These are phyloP conservation scores for Claviceps sp. DNA, from an alignment of 2,329 filamentous ascomycete species.

Conservation along the genomic window DNA sequence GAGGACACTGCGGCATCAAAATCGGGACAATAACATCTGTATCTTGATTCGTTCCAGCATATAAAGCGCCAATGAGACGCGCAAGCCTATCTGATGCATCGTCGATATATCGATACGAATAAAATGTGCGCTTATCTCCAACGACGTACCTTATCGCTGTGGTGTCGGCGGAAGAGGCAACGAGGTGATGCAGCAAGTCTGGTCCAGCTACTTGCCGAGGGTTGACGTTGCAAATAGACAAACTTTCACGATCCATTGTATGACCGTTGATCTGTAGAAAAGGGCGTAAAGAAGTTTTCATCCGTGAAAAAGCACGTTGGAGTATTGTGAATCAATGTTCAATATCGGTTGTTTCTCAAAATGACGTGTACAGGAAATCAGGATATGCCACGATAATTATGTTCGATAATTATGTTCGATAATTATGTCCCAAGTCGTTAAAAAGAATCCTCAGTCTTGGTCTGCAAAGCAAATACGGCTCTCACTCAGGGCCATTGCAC, in stretches of 20 bases:
- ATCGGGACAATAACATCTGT: constrained; percentile 52
- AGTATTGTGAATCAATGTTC: background rate
- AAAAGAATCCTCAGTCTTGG: background rate
- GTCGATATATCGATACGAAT: constrained; percentile 54
- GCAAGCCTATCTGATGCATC: constrained; percentile 42
- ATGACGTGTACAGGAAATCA: background rate
- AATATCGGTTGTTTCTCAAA: background rate
- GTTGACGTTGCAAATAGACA: constrained; percentile 34
- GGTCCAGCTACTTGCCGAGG: constrained; percentile 29
- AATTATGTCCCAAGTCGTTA: too few relatives aligned
- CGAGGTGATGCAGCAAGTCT: constrained; percentile 41
- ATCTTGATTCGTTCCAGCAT: constrained; percentile 1
- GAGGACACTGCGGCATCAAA: constrained; percentile 61
- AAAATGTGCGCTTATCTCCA: constrained; percentile 15
- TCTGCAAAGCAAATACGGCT: background rate
- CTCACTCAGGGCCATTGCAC: background rate
- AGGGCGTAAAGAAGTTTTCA: background rate
- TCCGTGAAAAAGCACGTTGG: background rate
- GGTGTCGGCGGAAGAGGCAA: constrained; percentile 25
- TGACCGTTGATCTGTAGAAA: background rate
- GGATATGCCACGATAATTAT: too few relatives aligned
- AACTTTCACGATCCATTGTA: constrained; percentile 14
- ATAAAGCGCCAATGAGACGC: constrained; percentile 24
- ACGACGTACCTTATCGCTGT: constrained; percentile 21
- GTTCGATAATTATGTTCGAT: too few relatives aligned